Evolutionary conservation across 2,329 filamentous ascomycete species (phyloP).

Genomic region (Stachybotrys elegans): DNA sequence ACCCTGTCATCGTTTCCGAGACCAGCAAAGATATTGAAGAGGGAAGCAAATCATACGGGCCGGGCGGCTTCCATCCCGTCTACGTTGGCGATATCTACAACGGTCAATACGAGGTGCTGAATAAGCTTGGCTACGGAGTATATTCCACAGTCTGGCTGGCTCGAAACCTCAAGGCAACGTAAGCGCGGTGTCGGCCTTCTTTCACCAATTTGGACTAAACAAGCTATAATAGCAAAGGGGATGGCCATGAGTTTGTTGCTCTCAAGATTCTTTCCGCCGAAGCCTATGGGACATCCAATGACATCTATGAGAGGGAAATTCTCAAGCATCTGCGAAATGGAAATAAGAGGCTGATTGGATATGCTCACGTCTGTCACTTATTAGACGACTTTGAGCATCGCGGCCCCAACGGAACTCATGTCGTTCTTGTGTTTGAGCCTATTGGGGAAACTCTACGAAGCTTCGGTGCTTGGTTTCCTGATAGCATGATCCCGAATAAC

Average conservation of each 20-base stretch:
- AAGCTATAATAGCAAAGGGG: neutral
- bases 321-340: slow-evolving; percentile 10
- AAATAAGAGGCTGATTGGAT: slow-evolving; percentile 2
- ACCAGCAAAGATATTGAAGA: slow-evolving; percentile 8
- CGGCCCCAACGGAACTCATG: slow-evolving; percentile 24
- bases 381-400: slow-evolving; percentile 19
- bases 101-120: slow-evolving; percentile 8
- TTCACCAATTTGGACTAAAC: neutral
- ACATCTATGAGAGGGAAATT: slow-evolving; percentile 14
- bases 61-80: slow-evolving; percentile 11
- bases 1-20: too few species aligned
- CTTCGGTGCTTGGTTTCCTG: slow-evolving; percentile 11
- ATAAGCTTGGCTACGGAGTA: slow-evolving; percentile 12
- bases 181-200: neutral
- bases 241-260: slow-evolving; percentile 12
- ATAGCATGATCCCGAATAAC: slow-evolving; percentile 8
- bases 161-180: slow-evolving; percentile 5
- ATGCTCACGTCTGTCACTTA: slow-evolving; percentile 10
- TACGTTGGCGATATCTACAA: slow-evolving; percentile 11
- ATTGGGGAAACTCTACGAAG: slow-evolving; percentile 20
- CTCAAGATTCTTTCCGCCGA: slow-evolving; percentile 21
- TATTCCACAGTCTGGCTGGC: slow-evolving; percentile 16
- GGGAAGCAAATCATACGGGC: slow-evolving; percentile 6
- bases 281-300: slow-evolving; percentile 6
- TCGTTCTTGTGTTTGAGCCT: slow-evolving; percentile 22